These are phyloP conservation scores for Xerophyta viscosa DNA, from an alignment of 106 monocot genomes.

Conservation along the genomic window DNA sequence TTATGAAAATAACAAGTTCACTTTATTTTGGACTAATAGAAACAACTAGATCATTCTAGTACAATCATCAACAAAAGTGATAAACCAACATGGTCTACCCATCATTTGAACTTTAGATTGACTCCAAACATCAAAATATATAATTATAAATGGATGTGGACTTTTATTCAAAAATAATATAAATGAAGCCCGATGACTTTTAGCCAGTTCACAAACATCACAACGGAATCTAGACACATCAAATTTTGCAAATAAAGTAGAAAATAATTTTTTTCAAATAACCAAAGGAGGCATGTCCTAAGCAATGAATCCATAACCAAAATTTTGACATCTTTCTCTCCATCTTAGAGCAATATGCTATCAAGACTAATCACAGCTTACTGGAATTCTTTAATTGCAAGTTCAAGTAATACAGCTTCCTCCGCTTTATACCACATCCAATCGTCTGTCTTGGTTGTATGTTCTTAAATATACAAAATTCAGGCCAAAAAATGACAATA, in stretches of 20 bases:
- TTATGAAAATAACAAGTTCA: background rate
- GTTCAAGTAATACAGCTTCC: too few relatives aligned
- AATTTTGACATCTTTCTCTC: background rate
- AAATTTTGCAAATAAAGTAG: too few relatives aligned
- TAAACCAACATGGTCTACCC: background rate
- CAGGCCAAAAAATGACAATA: too few relatives aligned
- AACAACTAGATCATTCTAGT: background rate
- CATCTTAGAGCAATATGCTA: background rate
- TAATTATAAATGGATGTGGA: background rate
- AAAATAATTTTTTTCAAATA: too few relatives aligned
- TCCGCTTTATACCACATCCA: too few relatives aligned
- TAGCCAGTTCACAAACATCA: background rate
- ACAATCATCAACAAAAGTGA: background rate
- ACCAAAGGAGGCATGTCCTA: too few relatives aligned
- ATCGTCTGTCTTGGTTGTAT: too few relatives aligned
- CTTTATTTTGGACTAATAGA: background rate
- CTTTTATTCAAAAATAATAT: background rate
- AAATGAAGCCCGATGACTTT: background rate
- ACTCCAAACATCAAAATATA: background rate
- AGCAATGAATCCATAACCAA: too few relatives aligned
- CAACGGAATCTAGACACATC: background rate
- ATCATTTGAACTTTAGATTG: background rate
- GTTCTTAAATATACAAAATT: too few relatives aligned
- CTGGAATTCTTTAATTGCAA: too few relatives aligned
- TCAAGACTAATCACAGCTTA: background rate